Conservation (phyloP, 768 basidiomycete species). For the Cystobasidium ongulense region DNA sequence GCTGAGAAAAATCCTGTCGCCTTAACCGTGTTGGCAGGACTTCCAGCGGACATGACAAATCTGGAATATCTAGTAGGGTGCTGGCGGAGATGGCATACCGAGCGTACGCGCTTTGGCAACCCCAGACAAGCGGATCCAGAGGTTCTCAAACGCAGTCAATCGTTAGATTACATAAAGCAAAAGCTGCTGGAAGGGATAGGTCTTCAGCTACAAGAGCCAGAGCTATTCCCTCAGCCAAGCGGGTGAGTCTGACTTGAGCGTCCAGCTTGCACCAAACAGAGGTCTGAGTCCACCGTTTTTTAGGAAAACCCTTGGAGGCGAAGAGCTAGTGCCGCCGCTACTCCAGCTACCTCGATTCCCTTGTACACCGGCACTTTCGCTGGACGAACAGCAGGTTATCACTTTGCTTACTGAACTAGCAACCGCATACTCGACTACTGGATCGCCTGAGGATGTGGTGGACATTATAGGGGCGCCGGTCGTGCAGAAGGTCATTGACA, state of each 20-base stretch:
- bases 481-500: constrained; percentile 55
- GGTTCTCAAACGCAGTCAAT: constrained; percentile 65
- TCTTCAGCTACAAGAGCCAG: constrained; percentile 77
- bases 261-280: constrained; percentile 50
- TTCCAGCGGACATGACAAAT: constrained; percentile 67
- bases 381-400: constrained; percentile 63
- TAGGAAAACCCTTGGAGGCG: constrained; percentile 65
- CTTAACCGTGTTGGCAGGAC: constrained; percentile 52
- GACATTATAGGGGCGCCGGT: constrained; percentile 55
- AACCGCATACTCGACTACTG: constrained; percentile 53
- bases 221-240: constrained; percentile 78
- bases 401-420: constrained; percentile 77
- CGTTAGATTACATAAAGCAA: constrained; percentile 75
- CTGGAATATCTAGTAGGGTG: constrained; percentile 84
- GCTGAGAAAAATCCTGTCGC: constrained; percentile 49
- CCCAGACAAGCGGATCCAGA: constrained; percentile 52
- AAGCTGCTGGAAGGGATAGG: constrained; percentile 64
- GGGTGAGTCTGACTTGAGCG: constrained; percentile 53
- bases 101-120: background rate
- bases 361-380: constrained; percentile 48
- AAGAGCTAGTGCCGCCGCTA: constrained; percentile 74
- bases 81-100: constrained; percentile 61
- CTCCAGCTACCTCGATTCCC: constrained; percentile 55
- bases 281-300: constrained; percentile 60
- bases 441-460: constrained; percentile 53